phyloP scores from a whole-genome alignment of 371 early-diverging fungal species.

The Rhizopus stolonifer region DNA sequence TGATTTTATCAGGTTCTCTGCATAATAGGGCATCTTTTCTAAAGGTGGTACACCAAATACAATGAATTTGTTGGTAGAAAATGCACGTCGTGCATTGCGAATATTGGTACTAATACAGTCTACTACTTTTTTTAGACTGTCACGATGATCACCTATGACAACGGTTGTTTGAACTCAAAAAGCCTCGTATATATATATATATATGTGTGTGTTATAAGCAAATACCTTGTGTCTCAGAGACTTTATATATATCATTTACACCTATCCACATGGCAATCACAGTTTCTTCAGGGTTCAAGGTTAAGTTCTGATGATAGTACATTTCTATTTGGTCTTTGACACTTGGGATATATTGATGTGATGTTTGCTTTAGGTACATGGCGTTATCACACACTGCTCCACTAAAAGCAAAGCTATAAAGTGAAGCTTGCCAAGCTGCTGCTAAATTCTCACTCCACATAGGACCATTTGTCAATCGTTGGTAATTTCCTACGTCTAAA shows the following conservation, averaged over 20 bases:
- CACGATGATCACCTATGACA: neutral
- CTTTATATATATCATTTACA: conserved; percentile 35
- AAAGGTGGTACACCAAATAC: conserved; percentile 39
- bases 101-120: conserved; percentile 40
- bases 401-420: conserved; percentile 46
- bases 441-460: conserved; percentile 47
- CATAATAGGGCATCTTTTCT: conserved; percentile 39
- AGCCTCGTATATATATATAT: no score
- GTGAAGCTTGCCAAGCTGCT: conserved; percentile 41
- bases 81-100: conserved; percentile 37
- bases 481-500: conserved; percentile 38
- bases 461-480: conserved; percentile 47
- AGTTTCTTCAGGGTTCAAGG: conserved; percentile 37
- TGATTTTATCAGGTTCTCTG: conserved; percentile 9
- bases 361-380: conserved; percentile 14
- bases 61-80: conserved; percentile 35
- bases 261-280: conserved; percentile 45
- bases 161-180: neutral
- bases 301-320: conserved; percentile 37
- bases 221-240: conserved; percentile 13
- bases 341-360: conserved; percentile 27
- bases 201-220: neutral
- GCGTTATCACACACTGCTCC: conserved; percentile 40
- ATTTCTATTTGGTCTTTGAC: conserved; percentile 46
- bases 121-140: conserved; percentile 16